Conservation (phyloP, 129 eudicot genomes). For the Arctium lappa region DNA sequence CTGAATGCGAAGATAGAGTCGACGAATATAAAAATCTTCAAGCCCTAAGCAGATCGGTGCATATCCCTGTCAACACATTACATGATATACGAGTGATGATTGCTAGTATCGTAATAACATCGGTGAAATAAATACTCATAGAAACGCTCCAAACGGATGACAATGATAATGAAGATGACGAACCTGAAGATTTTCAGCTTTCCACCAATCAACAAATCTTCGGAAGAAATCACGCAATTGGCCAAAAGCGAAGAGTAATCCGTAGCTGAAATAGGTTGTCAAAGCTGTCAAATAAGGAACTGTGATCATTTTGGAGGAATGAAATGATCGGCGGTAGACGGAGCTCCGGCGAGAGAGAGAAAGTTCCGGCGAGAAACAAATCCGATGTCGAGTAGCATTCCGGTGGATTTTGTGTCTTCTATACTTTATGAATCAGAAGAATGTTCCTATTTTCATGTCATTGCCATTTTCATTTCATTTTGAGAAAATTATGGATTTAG, state of each 20-base stretch:
- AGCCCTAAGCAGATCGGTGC: conserved; percentile 85
- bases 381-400: neutral
- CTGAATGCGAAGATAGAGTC: conserved; percentile 76
- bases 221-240: conserved; percentile 77
- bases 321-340: neutral
- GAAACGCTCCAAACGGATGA: neutral
- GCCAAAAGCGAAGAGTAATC: conserved; percentile 69
- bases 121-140: neutral
- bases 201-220: conserved; percentile 54
- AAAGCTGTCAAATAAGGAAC: conserved; percentile 61
- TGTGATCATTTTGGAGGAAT: conserved; percentile 43
- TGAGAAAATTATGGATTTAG: neutral
- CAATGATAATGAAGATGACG: neutral
- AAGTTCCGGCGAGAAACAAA: neutral
- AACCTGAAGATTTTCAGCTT: conserved; percentile 53
- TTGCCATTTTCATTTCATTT: neutral
- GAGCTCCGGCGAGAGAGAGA: conserved; percentile 1
- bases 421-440: neutral
- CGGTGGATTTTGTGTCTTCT: neutral
- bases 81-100: neutral
- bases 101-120: neutral
- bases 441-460: neutral
- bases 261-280: conserved; percentile 72
- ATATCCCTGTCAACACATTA: conserved; percentile 45
- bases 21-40: conserved; percentile 72